A percentile compares a stretch with the other conserved stretches of the same genome.
Conservation (phyloP, 192 early-diverging fungal species). For the Coemansia sp. region DNA sequence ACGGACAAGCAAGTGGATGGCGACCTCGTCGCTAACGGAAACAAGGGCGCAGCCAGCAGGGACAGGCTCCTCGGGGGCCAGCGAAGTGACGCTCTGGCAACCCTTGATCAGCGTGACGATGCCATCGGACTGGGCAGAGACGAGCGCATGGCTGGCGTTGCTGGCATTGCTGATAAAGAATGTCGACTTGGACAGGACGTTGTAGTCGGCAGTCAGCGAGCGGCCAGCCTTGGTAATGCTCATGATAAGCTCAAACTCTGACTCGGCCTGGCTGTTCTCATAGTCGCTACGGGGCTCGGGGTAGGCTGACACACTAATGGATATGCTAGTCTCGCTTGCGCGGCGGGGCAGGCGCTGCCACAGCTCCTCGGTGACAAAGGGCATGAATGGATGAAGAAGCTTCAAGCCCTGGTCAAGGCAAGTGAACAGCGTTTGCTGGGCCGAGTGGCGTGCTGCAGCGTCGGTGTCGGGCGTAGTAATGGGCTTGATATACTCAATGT, state of each 20-base stretch:
- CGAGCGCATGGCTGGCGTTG: conserved; percentile 46
- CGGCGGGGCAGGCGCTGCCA: conserved; percentile 94
- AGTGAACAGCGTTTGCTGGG: conserved; percentile 91
- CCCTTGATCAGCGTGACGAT: conserved; percentile 79
- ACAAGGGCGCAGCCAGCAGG: conserved; percentile 83
- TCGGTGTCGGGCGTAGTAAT: conserved; percentile 68
- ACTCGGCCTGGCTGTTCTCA: conserved; percentile 69
- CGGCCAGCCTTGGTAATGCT: conserved; percentile 77
- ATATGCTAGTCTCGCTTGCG: conserved; percentile 49
- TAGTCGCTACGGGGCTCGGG: conserved; percentile 55
- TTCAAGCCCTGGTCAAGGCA: conserved; percentile 91
- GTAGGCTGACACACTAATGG: conserved; percentile 74
- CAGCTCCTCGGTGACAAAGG: conserved; percentile 98
- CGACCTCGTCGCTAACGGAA: conserved; percentile 70
- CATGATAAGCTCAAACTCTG: conserved; percentile 80
- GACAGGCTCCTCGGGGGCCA: conserved; percentile 56
- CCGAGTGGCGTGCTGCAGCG: conserved; percentile 60
- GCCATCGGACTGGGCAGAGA: conserved; percentile 62
- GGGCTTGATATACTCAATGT: conserved; percentile 93
- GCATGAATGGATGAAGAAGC: conserved; percentile 98
- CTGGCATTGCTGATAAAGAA: conserved; percentile 67
- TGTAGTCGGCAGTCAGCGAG: conserved; percentile 78
- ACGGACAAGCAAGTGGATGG: conserved; percentile 78
- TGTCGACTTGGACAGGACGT: conserved; percentile 56
- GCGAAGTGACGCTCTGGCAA: conserved; percentile 65